Base-by-base conservation (phyloP, 148 eudicot species). In the Drosera capensis region DNA sequence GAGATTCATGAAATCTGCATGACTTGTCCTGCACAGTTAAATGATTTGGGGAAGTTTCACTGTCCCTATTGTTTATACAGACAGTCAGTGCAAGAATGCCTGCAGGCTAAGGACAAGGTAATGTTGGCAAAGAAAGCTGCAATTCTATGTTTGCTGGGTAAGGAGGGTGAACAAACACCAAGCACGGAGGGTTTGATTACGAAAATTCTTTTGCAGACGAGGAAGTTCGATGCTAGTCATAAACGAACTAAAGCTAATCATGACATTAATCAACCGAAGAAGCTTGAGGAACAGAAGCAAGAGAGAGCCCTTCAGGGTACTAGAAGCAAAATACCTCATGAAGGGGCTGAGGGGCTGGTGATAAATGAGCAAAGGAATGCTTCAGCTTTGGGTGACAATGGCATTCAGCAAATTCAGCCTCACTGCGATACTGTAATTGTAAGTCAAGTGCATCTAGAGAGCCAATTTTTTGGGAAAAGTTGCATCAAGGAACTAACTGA, bases 61-160 rank as follows among this genome's bases (percentile, higher is more conserved):
- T 82, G 94, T 59, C 83, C 94, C 18, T 73, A 72, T 51, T 82
- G 94, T 54, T 36, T 25, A 7, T 82, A 57, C 57, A 82, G 70
- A 42, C 55, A 47, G 52, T 58, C 65, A 11, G 18, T 57, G 14
- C 28, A 23, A 17, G 73, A 63, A 46, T 34, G 54, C 11, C 49
- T 24, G 14, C 59, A 37, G 55, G 73, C 78, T 29, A 72, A 58
- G 75, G 57, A 63, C 45, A 35, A 48, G 44, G 70, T 58, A 43
- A 21, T 63, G 58, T 41, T 57, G 49, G 28, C 49, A 1, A 11
- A 20, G 8, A 45, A 14, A 14, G 28, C 49, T 23, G n/a, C n/a
- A n/a, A 23, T 45, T 23, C 13, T 20, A 23, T 3, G 14, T 14
- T 45, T 45, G 12, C 14, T 25, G 31, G 30, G 25, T 45, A 15